A percentile compares a stretch with the other conserved stretches of the same genome.
phyloP scores from a whole-genome alignment of 768 basidiomycete genomes.

The Lactarius hengduanensis region DNA sequence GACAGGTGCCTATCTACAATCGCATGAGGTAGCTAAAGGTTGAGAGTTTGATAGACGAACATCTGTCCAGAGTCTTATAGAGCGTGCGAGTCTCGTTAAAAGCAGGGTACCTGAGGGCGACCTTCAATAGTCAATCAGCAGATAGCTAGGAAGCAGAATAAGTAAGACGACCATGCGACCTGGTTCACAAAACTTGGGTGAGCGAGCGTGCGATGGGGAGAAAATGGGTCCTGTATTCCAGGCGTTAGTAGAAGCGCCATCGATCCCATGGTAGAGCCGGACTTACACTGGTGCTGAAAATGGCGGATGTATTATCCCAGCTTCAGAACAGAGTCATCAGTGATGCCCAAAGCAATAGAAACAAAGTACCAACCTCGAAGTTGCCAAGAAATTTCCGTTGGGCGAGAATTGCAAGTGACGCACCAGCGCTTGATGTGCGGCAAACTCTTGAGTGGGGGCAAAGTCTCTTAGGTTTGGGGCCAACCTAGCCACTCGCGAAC shows the following conservation, averaged over 20 bases:
- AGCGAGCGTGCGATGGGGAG: conserved; percentile 58
- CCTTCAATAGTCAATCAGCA: conserved; percentile 38
- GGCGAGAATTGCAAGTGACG: conserved; percentile 75
- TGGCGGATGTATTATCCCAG: conserved; percentile 69
- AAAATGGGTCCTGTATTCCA: conserved; percentile 49
- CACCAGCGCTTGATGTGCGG: conserved; percentile 66
- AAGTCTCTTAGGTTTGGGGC: conserved; percentile 54
- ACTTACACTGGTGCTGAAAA: conserved; percentile 63
- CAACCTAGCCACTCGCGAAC: conserved; percentile 53
- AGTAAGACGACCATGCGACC: conserved; percentile 58
- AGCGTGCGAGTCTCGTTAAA: conserved; percentile 61
- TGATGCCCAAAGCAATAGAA: conserved; percentile 3
- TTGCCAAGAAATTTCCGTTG: conserved; percentile 69
- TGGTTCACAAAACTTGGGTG: conserved; percentile 74
- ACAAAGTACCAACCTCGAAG: conserved; percentile 51
- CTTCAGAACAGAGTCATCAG: conserved; percentile 35
- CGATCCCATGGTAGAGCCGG: neutral
- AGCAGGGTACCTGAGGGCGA: conserved; percentile 61
- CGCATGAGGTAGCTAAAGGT: conserved; percentile 6
- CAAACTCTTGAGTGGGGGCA: conserved; percentile 57
- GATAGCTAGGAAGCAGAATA: neutral
- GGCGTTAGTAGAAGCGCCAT: neutral
- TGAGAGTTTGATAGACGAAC: conserved; percentile 38
- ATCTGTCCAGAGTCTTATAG: conserved; percentile 72
- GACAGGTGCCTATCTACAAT: conserved; percentile 62